phyloP scores from a whole-genome alignment of 2,329 filamentous ascomycete species.

The Botrytis cinerea region DNA sequence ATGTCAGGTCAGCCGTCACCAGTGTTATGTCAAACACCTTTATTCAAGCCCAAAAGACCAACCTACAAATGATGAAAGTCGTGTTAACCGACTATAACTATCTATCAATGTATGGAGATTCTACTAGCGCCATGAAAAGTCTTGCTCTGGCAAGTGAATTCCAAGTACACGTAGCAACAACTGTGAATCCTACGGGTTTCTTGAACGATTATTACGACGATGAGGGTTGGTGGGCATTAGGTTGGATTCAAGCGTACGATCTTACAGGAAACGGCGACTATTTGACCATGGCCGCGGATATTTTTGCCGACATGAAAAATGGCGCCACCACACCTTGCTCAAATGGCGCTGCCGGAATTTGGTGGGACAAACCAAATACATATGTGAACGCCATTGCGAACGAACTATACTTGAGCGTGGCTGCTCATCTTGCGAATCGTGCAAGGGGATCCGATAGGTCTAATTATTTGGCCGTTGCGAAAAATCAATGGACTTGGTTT shows the following conservation, averaged over 20 bases:
- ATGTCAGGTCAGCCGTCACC: conserved; percentile 41
- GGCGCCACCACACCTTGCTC: conserved; percentile 50
- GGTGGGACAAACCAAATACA: conserved; percentile 57
- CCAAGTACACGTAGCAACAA: neutral
- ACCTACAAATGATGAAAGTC: conserved; percentile 37
- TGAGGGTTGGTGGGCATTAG: conserved; percentile 65
- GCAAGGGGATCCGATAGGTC: conserved; percentile 50
- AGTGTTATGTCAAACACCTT: conserved; percentile 50
- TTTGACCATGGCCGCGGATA: conserved; percentile 52
- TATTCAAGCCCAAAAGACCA: conserved; percentile 34
- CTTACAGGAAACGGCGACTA: conserved; percentile 53
- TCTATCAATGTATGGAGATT: conserved; percentile 24
- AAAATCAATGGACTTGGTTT: conserved; percentile 55
- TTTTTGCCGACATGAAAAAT: conserved; percentile 59
- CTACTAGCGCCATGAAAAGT: conserved; percentile 7
- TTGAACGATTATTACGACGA: conserved; percentile 60
- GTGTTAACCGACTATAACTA: conserved; percentile 34
- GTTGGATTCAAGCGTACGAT: conserved; percentile 59
- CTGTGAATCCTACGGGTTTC: conserved; percentile 45
- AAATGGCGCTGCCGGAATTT: conserved; percentile 48
- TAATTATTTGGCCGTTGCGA: conserved; percentile 58
- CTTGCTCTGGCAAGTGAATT: neutral
- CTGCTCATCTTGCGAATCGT: conserved; percentile 56
- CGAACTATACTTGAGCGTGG: conserved; percentile 56
- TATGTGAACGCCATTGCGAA: conserved; percentile 62